Conservation (phyloP, 352 stramenopile species). For the Globisporangium polare region DNA sequence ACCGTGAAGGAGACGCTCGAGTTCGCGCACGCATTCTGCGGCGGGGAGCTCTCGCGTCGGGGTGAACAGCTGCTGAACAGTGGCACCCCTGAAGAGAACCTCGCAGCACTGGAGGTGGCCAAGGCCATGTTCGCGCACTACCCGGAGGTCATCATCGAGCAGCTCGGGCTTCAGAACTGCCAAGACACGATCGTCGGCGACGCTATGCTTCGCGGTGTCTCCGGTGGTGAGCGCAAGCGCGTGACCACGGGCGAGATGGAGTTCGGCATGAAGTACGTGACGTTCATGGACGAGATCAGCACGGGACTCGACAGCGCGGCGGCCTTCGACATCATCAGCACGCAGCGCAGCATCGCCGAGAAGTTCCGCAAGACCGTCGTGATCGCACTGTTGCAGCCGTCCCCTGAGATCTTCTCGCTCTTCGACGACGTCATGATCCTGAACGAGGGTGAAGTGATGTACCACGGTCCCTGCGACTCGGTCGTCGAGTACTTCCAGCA, state of each 20-base stretch:
- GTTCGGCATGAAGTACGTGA: slow-evolving; percentile 75
- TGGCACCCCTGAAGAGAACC: slow-evolving; percentile 31
- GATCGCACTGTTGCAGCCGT: slow-evolving; percentile 86
- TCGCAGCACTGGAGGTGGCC: slow-evolving; percentile 17
- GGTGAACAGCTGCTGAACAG: slow-evolving; percentile 33
- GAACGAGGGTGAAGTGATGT: slow-evolving; percentile 88
- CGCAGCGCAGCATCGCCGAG: slow-evolving; percentile 42
- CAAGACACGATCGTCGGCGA: slow-evolving; percentile 33
- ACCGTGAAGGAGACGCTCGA: slow-evolving; percentile 47
- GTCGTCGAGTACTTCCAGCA: slow-evolving; percentile 75
- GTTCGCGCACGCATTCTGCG: slow-evolving; percentile 51
- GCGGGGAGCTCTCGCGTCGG: slow-evolving; percentile 22
- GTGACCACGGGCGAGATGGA: slow-evolving; percentile 44
- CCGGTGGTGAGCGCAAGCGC: slow-evolving; percentile 68
- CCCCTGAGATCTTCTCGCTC: slow-evolving; percentile 89
- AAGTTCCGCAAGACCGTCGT: slow-evolving; percentile 50
- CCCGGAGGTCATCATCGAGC: slow-evolving; percentile 37
- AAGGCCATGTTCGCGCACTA: slow-evolving; percentile 26
- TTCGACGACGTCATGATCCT: slow-evolving; percentile 95
- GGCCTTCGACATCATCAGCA: slow-evolving; percentile 61
- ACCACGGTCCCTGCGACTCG: slow-evolving; percentile 61
- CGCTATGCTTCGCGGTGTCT: slow-evolving; percentile 60
- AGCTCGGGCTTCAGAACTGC: slow-evolving; percentile 10
- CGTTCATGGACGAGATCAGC: slow-evolving; percentile 89
- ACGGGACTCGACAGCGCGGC: slow-evolving; percentile 88